These are phyloP conservation scores for Davidsoniella eucalypti DNA, from an alignment of 2,329 filamentous ascomycete species.

Conservation along the genomic window DNA sequence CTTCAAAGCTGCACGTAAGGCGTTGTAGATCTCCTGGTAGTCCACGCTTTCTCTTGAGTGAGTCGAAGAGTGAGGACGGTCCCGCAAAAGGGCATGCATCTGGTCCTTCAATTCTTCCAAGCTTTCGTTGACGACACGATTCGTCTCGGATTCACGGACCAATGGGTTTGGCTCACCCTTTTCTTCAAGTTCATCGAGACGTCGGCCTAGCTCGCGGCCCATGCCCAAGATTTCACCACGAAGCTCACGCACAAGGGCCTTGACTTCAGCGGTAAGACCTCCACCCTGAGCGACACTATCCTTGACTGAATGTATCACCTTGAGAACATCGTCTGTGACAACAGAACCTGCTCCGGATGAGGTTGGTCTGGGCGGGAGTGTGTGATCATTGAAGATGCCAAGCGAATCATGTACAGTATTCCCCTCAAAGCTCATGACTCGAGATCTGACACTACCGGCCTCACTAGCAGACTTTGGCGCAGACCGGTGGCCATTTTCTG, in stretches of 20 bases:
- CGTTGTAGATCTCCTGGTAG: conserved; percentile 72
- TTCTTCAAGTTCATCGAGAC: conserved; percentile 52
- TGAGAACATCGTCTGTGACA: conserved; percentile 63
- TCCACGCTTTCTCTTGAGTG: conserved; percentile 48
- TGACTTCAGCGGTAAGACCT: conserved; percentile 80
- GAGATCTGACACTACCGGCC: conserved; percentile 14
- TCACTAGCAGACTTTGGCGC: conserved; percentile 8
- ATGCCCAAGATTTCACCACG: conserved; percentile 87
- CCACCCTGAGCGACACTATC: conserved; percentile 80
- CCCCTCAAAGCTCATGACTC: conserved; percentile 25
- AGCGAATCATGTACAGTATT: conserved; percentile 16
- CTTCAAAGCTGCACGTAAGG: conserved; percentile 58
- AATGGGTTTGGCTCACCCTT: not conserved
- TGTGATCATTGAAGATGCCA: conserved; percentile 1
- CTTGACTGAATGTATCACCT: conserved; percentile 72
- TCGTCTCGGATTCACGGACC: conserved; percentile 26
- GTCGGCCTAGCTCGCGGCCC: conserved; percentile 77
- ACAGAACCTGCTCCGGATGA: conserved; percentile 23
- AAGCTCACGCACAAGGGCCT: conserved; percentile 74
- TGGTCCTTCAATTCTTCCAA: conserved; percentile 71
- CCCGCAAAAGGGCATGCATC: conserved; percentile 61
- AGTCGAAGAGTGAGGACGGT: conserved; percentile 51
- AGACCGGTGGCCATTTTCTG: conserved; percentile 3
- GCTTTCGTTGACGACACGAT: conserved; percentile 62
- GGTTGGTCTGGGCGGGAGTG: conserved; percentile 10